Percentiles rank a stretch among this genome's conserved stretches.
Conservation (phyloP, 768 basidiomycete species). For the Pleurotus salmoneostramineus region DNA sequence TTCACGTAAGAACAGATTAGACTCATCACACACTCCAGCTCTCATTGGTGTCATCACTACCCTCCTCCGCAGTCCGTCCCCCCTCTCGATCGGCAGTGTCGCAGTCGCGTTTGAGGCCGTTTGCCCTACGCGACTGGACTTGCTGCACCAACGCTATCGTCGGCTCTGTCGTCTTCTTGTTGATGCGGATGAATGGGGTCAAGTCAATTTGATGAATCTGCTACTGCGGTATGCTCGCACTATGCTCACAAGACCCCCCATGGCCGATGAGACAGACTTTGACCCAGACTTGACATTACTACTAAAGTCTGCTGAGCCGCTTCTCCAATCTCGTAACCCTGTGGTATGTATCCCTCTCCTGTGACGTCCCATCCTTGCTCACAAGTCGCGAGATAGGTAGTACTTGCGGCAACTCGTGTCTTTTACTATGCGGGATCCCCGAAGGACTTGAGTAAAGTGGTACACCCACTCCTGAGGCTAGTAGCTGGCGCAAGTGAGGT, state of each 20-base stretch:
- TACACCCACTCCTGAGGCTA: slow-evolving; percentile 72
- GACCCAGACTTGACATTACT: slow-evolving; percentile 80
- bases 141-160: slow-evolving; percentile 86
- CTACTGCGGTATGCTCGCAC: slow-evolving; percentile 78
- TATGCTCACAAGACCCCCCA: slow-evolving; percentile 70
- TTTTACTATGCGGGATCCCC: slow-evolving; percentile 73
- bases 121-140: slow-evolving; percentile 83
- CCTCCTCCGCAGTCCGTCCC: slow-evolving; percentile 70
- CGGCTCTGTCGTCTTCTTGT: slow-evolving; percentile 79
- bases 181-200: slow-evolving; percentile 97
- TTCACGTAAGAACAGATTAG: slow-evolving; percentile 48
- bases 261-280: slow-evolving; percentile 39
- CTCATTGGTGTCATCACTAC: slow-evolving; percentile 66
- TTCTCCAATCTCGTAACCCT: slow-evolving; percentile 85
- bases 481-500: slow-evolving; percentile 68
- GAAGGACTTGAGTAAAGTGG: slow-evolving; percentile 50
- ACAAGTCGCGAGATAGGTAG: slow-evolving; percentile 49
- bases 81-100: slow-evolving; percentile 85
- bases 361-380: background rate
- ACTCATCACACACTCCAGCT: slow-evolving; percentile 64
- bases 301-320: slow-evolving; percentile 64
- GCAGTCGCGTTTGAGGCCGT: slow-evolving; percentile 81
- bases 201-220: slow-evolving; percentile 74
- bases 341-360: slow-evolving; percentile 49
- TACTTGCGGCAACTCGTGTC: slow-evolving; percentile 68